Percentiles rank a stretch among this genome's conserved stretches.
These are phyloP conservation scores for Phytophthora tentaculata DNA, from an alignment of 352 stramenopile genomes.

Conservation along the genomic window DNA sequence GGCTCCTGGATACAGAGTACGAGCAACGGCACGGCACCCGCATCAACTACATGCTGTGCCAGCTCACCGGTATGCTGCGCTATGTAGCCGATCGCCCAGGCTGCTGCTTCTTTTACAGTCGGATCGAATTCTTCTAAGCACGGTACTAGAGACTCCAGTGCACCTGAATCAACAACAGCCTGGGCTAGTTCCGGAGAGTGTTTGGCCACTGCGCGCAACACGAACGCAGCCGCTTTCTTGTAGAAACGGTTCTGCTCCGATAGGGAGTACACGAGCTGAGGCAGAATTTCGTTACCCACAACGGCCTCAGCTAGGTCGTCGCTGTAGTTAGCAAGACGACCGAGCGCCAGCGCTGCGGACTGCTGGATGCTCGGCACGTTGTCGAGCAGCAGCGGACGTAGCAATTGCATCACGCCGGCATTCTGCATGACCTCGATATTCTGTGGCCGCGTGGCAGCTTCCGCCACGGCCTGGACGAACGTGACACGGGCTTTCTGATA, in stretches of 20 bases:
- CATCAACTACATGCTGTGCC: constrained; percentile 94
- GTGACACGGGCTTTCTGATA: constrained; percentile 96
- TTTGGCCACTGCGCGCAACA: constrained; percentile 94
- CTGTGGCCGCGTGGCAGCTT: constrained; percentile 93
- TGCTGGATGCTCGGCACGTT: constrained; percentile 97
- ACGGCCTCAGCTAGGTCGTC: constrained; percentile 95
- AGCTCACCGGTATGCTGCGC: constrained; percentile 94
- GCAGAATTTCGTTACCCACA: constrained; percentile 96
- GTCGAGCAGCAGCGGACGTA: constrained; percentile 93
- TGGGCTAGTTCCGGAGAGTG: constrained; percentile 95
- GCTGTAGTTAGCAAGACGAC: constrained; percentile 94
- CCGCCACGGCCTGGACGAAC: constrained; percentile 94
- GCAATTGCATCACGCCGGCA: constrained; percentile 94
- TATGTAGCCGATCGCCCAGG: constrained; percentile 96
- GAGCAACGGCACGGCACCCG: constrained; percentile 92
- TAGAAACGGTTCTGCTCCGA: constrained; percentile 96
- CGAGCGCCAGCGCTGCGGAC: constrained; percentile 92
- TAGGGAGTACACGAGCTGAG: constrained; percentile 96
- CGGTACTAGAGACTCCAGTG: constrained; percentile 92
- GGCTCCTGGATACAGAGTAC: constrained; percentile 96
- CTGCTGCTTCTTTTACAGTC: constrained; percentile 94
- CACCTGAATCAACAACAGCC: constrained; percentile 93
- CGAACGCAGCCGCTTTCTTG: constrained; percentile 96
- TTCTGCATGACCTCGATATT: constrained; percentile 98
- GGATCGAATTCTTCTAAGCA: constrained; percentile 97